Conservation (phyloP, 1,284 basidiomycete species). For the Trametes polyzona region DNA sequence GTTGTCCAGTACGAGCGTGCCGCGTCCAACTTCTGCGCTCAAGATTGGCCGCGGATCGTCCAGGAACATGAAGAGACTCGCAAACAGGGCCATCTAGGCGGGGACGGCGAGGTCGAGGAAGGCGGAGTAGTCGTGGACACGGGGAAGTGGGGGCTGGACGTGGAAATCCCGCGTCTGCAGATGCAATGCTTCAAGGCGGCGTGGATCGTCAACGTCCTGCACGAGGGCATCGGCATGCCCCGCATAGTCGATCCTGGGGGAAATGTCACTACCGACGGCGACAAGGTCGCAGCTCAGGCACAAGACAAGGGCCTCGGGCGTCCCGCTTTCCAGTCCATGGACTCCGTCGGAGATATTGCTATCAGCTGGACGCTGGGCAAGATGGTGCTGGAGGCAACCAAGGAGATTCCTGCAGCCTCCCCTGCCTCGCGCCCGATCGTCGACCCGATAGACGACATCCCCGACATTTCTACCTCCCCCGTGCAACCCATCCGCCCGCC, state of each 20-base stretch:
- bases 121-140: constrained; percentile 63
- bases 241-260: constrained; percentile 87
- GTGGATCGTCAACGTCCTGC: constrained; percentile 96
- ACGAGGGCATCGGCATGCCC: constrained; percentile 96
- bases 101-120: constrained; percentile 60
- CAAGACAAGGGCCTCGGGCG: constrained; percentile 79
- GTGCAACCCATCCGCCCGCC: constrained; percentile 65
- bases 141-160: constrained; percentile 70
- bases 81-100: constrained; percentile 51
- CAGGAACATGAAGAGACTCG: constrained; percentile 64
- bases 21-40: constrained; percentile 84
- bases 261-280: constrained; percentile 63
- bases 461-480: constrained; percentile 51
- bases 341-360: constrained; percentile 89
- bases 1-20: constrained; percentile 95
- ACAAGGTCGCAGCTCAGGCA: constrained; percentile 75
- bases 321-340: constrained; percentile 89
- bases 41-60: constrained; percentile 81
- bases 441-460: constrained; percentile 70
- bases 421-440: constrained; percentile 56
- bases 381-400: constrained; percentile 96
- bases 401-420: constrained; percentile 64
- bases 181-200: constrained; percentile 99
- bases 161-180: constrained; percentile 85
- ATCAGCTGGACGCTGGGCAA: constrained; percentile 99